A percentile compares a stretch with the other conserved stretches of the same genome.
phyloP scores from a whole-genome alignment of 2,329 filamentous ascomycete genomes.

The Trichoderma cornu-damae region DNA sequence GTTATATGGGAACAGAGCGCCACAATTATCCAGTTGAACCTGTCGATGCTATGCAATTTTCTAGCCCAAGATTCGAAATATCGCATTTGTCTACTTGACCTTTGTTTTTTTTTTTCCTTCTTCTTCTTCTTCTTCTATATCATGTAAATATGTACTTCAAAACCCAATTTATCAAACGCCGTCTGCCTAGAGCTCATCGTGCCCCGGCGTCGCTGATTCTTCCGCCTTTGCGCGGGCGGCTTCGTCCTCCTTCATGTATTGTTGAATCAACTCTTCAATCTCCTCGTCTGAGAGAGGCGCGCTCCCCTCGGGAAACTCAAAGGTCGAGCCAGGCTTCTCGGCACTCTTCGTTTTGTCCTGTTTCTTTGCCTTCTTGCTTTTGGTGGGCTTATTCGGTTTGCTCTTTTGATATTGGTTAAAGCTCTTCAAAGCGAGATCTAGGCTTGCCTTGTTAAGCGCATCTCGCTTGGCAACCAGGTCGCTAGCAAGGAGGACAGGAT shows the following conservation, averaged over 20 bases:
- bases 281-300: conserved; percentile 40
- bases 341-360: conserved; percentile 35
- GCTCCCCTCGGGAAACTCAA: conserved; percentile 36
- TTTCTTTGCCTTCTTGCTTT: conserved; percentile 38
- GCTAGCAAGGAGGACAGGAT: conserved; percentile 68
- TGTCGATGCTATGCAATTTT: neutral
- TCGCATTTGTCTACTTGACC: conserved; percentile 8
- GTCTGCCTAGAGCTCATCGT: conserved; percentile 35
- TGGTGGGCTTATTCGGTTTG: conserved; percentile 43
- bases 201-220: conserved; percentile 25
- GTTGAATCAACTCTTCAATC: conserved; percentile 46
- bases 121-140: no score
- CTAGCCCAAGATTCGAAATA: neutral
- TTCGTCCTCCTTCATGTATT: conserved; percentile 30
- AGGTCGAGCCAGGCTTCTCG: conserved; percentile 35
- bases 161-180: conserved; percentile 2
- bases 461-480: conserved; percentile 66
- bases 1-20: neutral
- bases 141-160: conserved; percentile 12
- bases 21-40: neutral
- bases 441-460: conserved; percentile 64
- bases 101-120: no score
- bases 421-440: conserved; percentile 66
- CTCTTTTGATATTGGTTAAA: conserved; percentile 47
- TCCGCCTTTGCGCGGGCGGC: conserved; percentile 28